Evolutionary conservation across 192 early-diverging fungal species (phyloP).

Genomic region (Lobosporangium transversale): DNA sequence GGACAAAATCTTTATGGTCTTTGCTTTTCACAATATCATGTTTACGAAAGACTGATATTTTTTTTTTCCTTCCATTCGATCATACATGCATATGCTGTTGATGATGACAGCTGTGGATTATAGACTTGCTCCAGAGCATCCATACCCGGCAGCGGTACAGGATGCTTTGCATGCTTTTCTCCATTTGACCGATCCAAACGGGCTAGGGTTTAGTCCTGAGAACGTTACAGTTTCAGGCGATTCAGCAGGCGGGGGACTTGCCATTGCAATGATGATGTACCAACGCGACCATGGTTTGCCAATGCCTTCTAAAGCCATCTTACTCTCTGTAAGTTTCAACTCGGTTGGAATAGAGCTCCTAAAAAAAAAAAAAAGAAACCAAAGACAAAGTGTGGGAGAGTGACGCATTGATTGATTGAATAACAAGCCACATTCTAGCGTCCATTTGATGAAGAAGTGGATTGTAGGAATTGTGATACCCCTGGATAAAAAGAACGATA

Average conservation of each 20-base stretch:
- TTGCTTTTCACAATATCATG: background rate
- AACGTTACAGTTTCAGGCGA: conserved; percentile 75
- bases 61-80: background rate
- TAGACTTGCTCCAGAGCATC: conserved; percentile 52
- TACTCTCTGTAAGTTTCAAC: conserved; percentile 63
- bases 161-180: conserved; percentile 67
- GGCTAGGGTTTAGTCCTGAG: conserved; percentile 61
- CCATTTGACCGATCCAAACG: conserved; percentile 57
- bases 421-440: too few relatives aligned
- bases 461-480: too few relatives aligned
- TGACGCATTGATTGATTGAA: too few relatives aligned
- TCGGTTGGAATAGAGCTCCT: too few relatives aligned
- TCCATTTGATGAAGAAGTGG: too few relatives aligned
- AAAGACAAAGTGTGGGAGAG: too few relatives aligned
- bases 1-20: background rate
- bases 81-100: background rate
- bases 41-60: background rate
- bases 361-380: too few relatives aligned
- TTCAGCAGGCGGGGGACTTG: conserved; percentile 76
- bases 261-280: conserved; percentile 68
- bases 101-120: conserved; percentile 48
- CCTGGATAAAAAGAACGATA: too few relatives aligned
- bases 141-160: conserved; percentile 70
- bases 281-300: conserved; percentile 63
- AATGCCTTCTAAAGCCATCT: conserved; percentile 61